Base-by-base conservation (phyloP, 2,329 filamentous ascomycete genomes). In the Neopestalotiopsis rosae region DNA sequence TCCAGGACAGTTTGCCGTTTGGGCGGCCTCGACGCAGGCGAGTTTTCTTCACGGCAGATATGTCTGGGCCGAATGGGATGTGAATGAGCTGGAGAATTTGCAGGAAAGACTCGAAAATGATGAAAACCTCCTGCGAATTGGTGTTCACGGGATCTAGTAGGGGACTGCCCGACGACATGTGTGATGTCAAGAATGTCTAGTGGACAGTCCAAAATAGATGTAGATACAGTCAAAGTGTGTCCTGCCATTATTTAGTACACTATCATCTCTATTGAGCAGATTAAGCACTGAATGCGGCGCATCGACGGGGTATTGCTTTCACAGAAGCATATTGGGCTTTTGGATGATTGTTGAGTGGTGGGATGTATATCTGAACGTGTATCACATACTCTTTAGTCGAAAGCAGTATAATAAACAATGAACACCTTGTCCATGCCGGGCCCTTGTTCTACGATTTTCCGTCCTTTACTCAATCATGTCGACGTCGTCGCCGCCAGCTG, bases 401-500 rank as follows among this genome's bases (percentile, higher is more conserved):
- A 52, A 38, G 6, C 45, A 52, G n/a, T n/a, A 9, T 9, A 17
- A 52, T 52, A 52, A 52, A 17, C 45, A 52, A 24, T 17, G 45
- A 52, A 20, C 17, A 52, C 17, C 45, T 52, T 52, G 7, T 9
- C 20, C 45, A 52, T 59, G 24, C 24, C 30, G 24, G 30, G 57
- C 20, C 20, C 57, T 59, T 20, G 20, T 52, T 9, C 57, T 59
- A 12, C 57, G 9, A 59, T 9, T 24, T 2, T 28, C 5, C 40
- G 24, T 24, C 13, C 28, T 65, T 76, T 80, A 91, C 82, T 91
- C 89, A 76, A 92, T 91, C 91, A 93, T 92, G 74, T 92, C 91
- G 70, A 92, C 84, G 77, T 92, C 90, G 67, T 90, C 89, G 52
- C 80, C 82, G 20, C 76, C 70, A 40, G 67, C 72, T 24, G 63